A percentile compares a stretch with the other conserved stretches of the same genome.
Conservation (phyloP, 2,329 filamentous ascomycete species). For the Thermochaetoides dissita region DNA sequence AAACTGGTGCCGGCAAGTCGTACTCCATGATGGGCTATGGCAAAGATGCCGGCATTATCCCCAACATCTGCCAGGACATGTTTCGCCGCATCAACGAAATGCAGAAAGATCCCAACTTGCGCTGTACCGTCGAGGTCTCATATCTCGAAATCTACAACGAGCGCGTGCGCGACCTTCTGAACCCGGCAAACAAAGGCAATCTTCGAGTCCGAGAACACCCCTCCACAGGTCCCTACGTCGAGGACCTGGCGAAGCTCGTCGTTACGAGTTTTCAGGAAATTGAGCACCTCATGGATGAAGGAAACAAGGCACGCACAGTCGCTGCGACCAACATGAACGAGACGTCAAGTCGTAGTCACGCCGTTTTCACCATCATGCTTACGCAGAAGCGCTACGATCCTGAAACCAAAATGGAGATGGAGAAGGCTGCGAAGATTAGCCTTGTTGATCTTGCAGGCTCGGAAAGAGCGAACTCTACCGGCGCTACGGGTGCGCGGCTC, state of each 20-base stretch:
- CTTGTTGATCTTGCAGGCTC: conserved; percentile 94
- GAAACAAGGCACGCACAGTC: conserved; percentile 95
- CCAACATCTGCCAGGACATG: conserved; percentile 95
- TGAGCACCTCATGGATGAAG: conserved; percentile 96
- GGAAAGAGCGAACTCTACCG: conserved; percentile 86
- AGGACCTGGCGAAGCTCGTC: conserved; percentile 89
- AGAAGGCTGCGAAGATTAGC: conserved; percentile 96
- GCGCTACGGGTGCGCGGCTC: conserved; percentile 80
- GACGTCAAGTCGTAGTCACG: conserved; percentile 94
- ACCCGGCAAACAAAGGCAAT: conserved; percentile 90
- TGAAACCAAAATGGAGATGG: conserved; percentile 92
- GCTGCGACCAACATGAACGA: conserved; percentile 99
- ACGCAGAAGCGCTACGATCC: conserved; percentile 85
- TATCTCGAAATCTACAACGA: conserved; percentile 99
- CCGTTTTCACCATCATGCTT: conserved; percentile 90
- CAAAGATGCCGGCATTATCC: conserved; percentile 87
- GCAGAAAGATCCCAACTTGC: conserved; percentile 58
- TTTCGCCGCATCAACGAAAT: conserved; percentile 69
- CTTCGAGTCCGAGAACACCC: conserved; percentile 96
- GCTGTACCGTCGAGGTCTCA: conserved; percentile 91
- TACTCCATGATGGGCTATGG: conserved; percentile 99
- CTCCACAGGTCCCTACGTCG: conserved; percentile 92
- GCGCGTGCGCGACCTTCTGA: conserved; percentile 84
- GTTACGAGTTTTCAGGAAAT: conserved; percentile 91
- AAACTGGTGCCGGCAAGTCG: conserved; percentile 95